phyloP scores from a whole-genome alignment of 2,329 filamentous ascomycete species.

The Penicillium aurantiogriseum region DNA sequence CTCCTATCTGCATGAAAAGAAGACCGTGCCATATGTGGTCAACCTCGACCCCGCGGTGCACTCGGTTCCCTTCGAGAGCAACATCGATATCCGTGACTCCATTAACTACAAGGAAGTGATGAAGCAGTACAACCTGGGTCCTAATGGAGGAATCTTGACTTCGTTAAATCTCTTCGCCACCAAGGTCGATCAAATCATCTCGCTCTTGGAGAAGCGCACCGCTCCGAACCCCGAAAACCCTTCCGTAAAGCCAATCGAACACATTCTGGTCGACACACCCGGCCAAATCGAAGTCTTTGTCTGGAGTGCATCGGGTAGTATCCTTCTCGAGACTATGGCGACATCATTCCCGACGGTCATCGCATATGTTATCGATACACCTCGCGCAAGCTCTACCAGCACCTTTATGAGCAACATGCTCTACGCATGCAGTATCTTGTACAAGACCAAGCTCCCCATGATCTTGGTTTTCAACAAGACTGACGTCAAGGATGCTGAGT shows the following conservation, averaged over 20 bases:
- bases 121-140: slow-evolving; percentile 97
- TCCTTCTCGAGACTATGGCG: slow-evolving; percentile 87
- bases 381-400: slow-evolving; percentile 84
- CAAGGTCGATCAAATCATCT: slow-evolving; percentile 93
- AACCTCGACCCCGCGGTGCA: slow-evolving; percentile 96
- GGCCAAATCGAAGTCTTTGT: slow-evolving; percentile 99
- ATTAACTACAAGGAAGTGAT: slow-evolving; percentile 99
- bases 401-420: slow-evolving; percentile 99
- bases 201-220: slow-evolving; percentile 84
- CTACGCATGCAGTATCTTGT: slow-evolving; percentile 96
- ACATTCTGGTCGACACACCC: slow-evolving; percentile 91
- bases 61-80: slow-evolving; percentile 89
- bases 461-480: slow-evolving; percentile 99
- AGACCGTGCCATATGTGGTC: slow-evolving; percentile 85
- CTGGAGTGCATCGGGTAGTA: slow-evolving; percentile 93
- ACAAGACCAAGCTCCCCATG: slow-evolving; percentile 98
- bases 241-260: slow-evolving; percentile 61
- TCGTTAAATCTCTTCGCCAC: slow-evolving; percentile 95
- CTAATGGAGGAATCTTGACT: slow-evolving; percentile 94
- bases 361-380: slow-evolving; percentile 96
- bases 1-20: slow-evolving; percentile 78
- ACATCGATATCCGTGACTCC: slow-evolving; percentile 97
- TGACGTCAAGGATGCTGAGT: slow-evolving; percentile 84
- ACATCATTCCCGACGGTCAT: slow-evolving; percentile 95
- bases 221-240: slow-evolving; percentile 53